Conservation (phyloP, 768 basidiomycete genomes). For the Podaxis carcinomalis region DNA sequence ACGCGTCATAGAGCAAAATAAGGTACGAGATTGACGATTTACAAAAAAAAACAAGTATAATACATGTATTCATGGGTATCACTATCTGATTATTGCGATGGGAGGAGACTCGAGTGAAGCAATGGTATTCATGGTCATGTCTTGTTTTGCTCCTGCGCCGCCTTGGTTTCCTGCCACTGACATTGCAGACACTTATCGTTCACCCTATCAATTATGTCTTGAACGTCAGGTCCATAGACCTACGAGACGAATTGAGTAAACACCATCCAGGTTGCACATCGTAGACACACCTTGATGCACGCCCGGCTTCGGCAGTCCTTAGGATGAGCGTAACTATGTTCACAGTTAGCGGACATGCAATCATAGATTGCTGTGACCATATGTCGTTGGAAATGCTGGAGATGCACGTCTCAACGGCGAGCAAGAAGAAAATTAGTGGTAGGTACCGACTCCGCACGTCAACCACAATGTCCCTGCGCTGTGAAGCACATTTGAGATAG, state of each 20-base stretch:
- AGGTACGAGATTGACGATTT: slow-evolving; percentile 3
- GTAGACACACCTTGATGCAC: slow-evolving; percentile 52
- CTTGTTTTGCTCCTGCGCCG: slow-evolving; percentile 19
- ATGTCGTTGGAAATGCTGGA: slow-evolving; percentile 77
- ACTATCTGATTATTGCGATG: background rate
- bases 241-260: slow-evolving; percentile 20
- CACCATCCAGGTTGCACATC: background rate
- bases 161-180: slow-evolving; percentile 29
- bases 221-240: slow-evolving; percentile 67
- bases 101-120: background rate
- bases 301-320: slow-evolving; percentile 45
- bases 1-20: slow-evolving; percentile 7
- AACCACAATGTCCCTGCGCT: slow-evolving; percentile 79
- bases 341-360: slow-evolving; percentile 62
- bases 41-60: background rate
- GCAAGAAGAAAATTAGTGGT: slow-evolving; percentile 4
- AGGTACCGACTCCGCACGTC: slow-evolving; percentile 56
- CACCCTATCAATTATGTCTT: slow-evolving; percentile 64
- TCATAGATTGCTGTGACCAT: slow-evolving; percentile 70
- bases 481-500: slow-evolving; percentile 13
- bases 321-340: slow-evolving; percentile 59
- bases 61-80: slow-evolving; percentile 10
- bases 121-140: slow-evolving; percentile 5
- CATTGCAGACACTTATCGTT: slow-evolving; percentile 72
- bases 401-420: slow-evolving; percentile 12